Evolutionary conservation across 2,329 filamentous ascomycete species (phyloP).

Genomic region (Raffaelea albimanens): DNA sequence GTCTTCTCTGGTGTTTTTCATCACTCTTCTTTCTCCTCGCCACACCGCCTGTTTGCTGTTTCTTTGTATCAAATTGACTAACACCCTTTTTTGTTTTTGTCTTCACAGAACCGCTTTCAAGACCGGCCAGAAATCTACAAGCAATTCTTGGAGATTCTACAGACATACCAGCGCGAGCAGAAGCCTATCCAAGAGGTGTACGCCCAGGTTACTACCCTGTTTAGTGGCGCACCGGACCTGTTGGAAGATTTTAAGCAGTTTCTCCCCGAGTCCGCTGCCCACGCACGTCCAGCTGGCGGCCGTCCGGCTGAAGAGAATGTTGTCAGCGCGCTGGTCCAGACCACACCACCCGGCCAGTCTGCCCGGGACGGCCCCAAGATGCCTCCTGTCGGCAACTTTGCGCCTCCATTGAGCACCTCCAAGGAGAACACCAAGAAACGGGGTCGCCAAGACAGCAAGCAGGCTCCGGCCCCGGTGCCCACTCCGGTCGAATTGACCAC

Average conservation of each 20-base stretch:
- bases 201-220: conserved; percentile 87
- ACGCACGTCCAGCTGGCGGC: conserved; percentile 45
- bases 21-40: neutral
- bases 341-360: conserved; percentile 41
- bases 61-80: neutral
- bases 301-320: conserved; percentile 53
- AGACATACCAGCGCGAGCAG: conserved; percentile 95
- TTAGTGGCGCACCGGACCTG: conserved; percentile 86
- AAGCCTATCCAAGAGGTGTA: conserved; percentile 99
- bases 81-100: neutral
- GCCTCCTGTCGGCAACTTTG: conserved; percentile 92
- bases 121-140: conserved; percentile 98
- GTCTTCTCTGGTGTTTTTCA: too few species aligned
- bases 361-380: conserved; percentile 61
- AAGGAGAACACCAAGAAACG: conserved; percentile 90
- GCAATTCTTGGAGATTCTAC: conserved; percentile 94
- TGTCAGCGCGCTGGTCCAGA: conserved; percentile 37
- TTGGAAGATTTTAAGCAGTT: conserved; percentile 99
- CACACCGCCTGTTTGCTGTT: neutral
- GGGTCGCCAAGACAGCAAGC: conserved; percentile 48
- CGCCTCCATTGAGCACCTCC: conserved; percentile 66
- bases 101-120: conserved; percentile 78
- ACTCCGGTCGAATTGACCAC: conserved; percentile 28
- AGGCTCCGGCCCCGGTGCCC: conserved; percentile 36
- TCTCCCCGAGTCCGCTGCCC: conserved; percentile 71